A percentile compares a stretch with the other conserved stretches of the same genome.
Conservation (phyloP, 2,329 filamentous ascomycete species). For the Ophiostoma sp. region DNA sequence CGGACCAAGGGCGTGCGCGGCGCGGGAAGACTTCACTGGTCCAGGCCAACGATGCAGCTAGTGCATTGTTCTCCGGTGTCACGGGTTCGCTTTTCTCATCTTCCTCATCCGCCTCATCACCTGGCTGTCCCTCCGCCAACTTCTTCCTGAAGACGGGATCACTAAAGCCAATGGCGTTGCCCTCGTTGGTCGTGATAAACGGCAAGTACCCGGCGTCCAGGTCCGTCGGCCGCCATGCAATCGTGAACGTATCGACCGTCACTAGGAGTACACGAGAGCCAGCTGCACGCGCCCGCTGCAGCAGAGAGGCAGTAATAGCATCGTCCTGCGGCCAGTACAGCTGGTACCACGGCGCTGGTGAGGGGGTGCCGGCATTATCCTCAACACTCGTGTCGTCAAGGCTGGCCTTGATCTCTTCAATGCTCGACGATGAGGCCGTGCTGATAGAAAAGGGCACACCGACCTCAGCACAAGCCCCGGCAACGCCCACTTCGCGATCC, state of each 20-base stretch:
- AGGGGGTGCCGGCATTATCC: not conserved
- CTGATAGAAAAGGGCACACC: slow-evolving; percentile 67
- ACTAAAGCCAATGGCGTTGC: slow-evolving; percentile 62
- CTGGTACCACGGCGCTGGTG: slow-evolving; percentile 60
- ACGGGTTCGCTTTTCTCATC: slow-evolving; percentile 41
- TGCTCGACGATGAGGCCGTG: slow-evolving; percentile 62
- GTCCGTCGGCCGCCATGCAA: slow-evolving; percentile 69
- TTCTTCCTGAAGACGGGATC: slow-evolving; percentile 65
- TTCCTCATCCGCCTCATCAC: slow-evolving; percentile 32
- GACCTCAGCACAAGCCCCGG: slow-evolving; percentile 60
- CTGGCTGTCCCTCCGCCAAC: slow-evolving; percentile 45
- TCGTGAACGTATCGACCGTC: slow-evolving; percentile 69
- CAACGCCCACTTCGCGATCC: slow-evolving; percentile 64
- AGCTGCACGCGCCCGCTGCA: slow-evolving; percentile 58
- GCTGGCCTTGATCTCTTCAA: slow-evolving; percentile 65
- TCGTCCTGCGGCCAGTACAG: slow-evolving; percentile 70
- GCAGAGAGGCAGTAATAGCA: slow-evolving; percentile 64
- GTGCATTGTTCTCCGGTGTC: slow-evolving; percentile 49
- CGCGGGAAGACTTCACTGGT: slow-evolving; percentile 53
- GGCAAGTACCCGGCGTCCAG: slow-evolving; percentile 63
- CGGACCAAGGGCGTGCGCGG: slow-evolving; percentile 58
- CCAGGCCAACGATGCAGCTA: slow-evolving; percentile 56
- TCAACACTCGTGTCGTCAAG: slow-evolving; percentile 42
- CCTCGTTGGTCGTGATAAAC: slow-evolving; percentile 50
- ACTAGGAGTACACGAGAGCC: slow-evolving; percentile 69